A percentile compares a stretch with the other conserved stretches of the same genome.
Evolutionary conservation across 352 stramenopile species (phyloP).

Genomic region (Thalassiosira oceanica): DNA sequence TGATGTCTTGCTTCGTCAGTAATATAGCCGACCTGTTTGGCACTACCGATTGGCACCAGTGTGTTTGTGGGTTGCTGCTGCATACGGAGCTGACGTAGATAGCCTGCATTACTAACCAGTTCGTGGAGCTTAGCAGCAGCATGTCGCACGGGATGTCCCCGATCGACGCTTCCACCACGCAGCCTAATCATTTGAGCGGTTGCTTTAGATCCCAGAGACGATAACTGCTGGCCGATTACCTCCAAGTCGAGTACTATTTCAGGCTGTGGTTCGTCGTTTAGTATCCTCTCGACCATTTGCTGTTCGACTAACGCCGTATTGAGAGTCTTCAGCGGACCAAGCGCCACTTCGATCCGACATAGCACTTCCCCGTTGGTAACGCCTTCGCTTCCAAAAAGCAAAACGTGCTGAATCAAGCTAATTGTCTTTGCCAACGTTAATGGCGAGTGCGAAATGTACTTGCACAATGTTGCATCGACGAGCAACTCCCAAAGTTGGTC

Average conservation of each 20-base stretch:
- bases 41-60: constrained; percentile 40
- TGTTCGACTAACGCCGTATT: constrained; percentile 35
- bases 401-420: constrained; percentile 29
- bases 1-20: constrained; percentile 32
- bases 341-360: constrained; percentile 30
- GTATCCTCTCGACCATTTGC: constrained; percentile 30
- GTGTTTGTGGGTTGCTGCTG: constrained; percentile 14
- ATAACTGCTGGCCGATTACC: constrained; percentile 15
- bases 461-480: constrained; percentile 19
- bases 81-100: constrained; percentile 23
- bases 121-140: constrained; percentile 23
- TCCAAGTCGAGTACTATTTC: constrained; percentile 8
- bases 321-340: constrained; percentile 19
- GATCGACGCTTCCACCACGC: constrained; percentile 32
- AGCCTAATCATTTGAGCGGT: constrained; percentile 35
- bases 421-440: constrained; percentile 33
- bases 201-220: constrained; percentile 8
- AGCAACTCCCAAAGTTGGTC: constrained; percentile 30
- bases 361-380: constrained; percentile 24
- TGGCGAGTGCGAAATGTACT: constrained; percentile 18
- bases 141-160: constrained; percentile 21
- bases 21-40: constrained; percentile 42
- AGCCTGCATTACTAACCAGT: constrained; percentile 7
- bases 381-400: constrained; percentile 17
- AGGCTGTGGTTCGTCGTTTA: constrained; percentile 14